Evolutionary conservation across 352 stramenopile genomes (phyloP).

Genomic region (Globisporangium ultimum): DNA sequence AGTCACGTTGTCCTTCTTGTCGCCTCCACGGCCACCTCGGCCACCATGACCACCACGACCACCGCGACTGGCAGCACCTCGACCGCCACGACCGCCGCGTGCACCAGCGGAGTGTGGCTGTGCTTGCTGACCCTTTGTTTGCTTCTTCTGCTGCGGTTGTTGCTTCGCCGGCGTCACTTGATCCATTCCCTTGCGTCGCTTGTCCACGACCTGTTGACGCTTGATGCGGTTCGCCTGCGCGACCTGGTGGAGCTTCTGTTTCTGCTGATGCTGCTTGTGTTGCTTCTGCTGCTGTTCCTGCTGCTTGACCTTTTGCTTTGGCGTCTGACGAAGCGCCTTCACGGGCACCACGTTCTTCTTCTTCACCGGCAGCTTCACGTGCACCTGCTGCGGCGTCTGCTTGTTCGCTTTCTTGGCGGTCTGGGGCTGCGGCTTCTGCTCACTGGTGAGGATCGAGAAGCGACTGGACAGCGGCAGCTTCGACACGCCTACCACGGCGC

Average conservation of each 20-base stretch:
- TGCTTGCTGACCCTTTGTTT: conserved; percentile 9
- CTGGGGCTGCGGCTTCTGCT: conserved; percentile 9
- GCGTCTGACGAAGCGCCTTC: conserved; percentile 9
- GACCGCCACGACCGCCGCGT: conserved; percentile 20
- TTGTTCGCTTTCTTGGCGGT: conserved; percentile 17
- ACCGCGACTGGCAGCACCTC: conserved; percentile 12
- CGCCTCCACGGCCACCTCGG: conserved; percentile 21
- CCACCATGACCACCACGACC: conserved; percentile 26
- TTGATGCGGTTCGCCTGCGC: conserved; percentile 62
- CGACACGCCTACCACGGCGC: conserved; percentile 60
- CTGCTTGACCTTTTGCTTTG: conserved; percentile 16
- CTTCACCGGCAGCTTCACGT: conserved; percentile 11
- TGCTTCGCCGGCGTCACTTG: conserved; percentile 20
- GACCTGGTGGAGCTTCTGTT: conserved; percentile 67
- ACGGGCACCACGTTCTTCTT: conserved; percentile 18
- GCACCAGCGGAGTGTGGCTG: conserved; percentile 8
- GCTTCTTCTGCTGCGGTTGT: conserved; percentile 31
- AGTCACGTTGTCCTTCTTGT: conserved; percentile 47
- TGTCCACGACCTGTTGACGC: conserved; percentile 71
- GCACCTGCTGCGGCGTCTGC: conserved; percentile 19
- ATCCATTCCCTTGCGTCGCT: conserved; percentile 67
- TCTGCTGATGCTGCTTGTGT: conserved; percentile 44
- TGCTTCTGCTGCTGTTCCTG: conserved; percentile 26
- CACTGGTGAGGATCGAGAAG: conserved; percentile 65
- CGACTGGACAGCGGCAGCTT: conserved; percentile 67